Percentiles rank a stretch among this genome's conserved stretches.
phyloP scores from a whole-genome alignment of 257 asterid species.

The Vinca minor region DNA sequence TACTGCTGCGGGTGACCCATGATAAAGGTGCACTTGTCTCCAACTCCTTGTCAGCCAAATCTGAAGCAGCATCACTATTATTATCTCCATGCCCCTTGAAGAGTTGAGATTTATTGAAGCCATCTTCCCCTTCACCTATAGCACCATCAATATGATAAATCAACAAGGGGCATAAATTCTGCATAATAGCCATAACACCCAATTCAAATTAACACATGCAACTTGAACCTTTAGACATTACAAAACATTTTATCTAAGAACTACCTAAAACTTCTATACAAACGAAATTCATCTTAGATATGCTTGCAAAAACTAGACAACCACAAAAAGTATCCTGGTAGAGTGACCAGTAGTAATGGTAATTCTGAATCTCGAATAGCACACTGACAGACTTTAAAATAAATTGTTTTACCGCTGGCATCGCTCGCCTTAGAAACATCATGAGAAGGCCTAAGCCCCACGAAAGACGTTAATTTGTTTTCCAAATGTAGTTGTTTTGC shows the following conservation, averaged over 20 bases:
- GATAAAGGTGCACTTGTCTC: conserved; percentile 49
- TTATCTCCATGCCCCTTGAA: conserved; percentile 22
- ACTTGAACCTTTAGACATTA: background rate
- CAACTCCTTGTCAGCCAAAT: conserved; percentile 33
- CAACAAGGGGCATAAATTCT: background rate
- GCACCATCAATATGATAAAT: background rate
- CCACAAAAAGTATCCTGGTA: background rate
- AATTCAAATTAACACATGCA: background rate
- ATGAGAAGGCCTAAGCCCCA: conserved; percentile 25
- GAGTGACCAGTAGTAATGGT: background rate
- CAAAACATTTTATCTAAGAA: background rate
- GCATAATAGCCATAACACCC: no score
- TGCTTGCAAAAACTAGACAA: background rate
- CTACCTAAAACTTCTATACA: no score
- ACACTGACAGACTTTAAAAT: background rate
- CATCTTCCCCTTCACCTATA: conserved; percentile 13
- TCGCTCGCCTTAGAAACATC: conserved; percentile 15
- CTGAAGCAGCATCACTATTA: conserved; percentile 17
- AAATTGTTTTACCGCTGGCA: conserved; percentile 31
- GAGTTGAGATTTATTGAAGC: conserved; percentile 9
- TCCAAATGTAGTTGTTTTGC: conserved; percentile 37
- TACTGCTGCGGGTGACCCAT: conserved; percentile 45
- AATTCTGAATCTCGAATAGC: background rate
- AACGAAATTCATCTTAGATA: background rate
- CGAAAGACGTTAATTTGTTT: conserved; percentile 16